A percentile compares a stretch with the other conserved stretches of the same genome.
Conservation (phyloP, 345 rosid species). For the Tarenaya hassleriana region DNA sequence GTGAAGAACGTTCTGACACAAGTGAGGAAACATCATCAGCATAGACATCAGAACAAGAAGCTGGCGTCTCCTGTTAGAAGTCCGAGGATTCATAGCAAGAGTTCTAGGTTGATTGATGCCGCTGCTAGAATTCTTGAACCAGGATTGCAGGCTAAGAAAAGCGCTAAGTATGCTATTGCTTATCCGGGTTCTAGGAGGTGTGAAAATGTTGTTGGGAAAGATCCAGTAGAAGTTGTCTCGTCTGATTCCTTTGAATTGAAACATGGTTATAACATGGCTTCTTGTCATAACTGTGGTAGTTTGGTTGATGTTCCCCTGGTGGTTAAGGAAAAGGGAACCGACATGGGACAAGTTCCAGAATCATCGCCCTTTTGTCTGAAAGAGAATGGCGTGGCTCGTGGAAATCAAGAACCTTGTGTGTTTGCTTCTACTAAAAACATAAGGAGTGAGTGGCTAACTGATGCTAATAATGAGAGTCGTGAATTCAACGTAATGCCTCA, state of each 20-base stretch:
- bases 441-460: constrained; percentile 27
- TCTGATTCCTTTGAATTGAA: constrained; percentile 29
- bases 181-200: constrained; percentile 34
- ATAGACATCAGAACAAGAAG: constrained; percentile 51
- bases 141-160: constrained; percentile 59
- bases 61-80: constrained; percentile 60
- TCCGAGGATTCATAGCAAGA: constrained; percentile 46
- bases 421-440: constrained; percentile 7
- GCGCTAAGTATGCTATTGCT: constrained; percentile 47
- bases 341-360: constrained; percentile 14
- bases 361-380: constrained; percentile 12
- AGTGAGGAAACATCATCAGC: constrained; percentile 51
- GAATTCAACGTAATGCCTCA: constrained; percentile 28
- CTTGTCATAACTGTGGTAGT: constrained; percentile 67
- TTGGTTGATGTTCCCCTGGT: constrained; percentile 37
- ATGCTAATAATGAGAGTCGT: constrained; percentile 19
- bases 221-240: constrained; percentile 24
- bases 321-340: constrained; percentile 22
- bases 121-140: constrained; percentile 89
- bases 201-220: constrained; percentile 26
- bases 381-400: constrained; percentile 33
- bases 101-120: constrained; percentile 69
- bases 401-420: constrained; percentile 28
- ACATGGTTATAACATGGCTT: constrained; percentile 25
- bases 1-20: constrained; percentile 61